These are phyloP conservation scores for Ustilago trichophora DNA, from an alignment of 1,284 basidiomycete genomes.

Conservation along the genomic window DNA sequence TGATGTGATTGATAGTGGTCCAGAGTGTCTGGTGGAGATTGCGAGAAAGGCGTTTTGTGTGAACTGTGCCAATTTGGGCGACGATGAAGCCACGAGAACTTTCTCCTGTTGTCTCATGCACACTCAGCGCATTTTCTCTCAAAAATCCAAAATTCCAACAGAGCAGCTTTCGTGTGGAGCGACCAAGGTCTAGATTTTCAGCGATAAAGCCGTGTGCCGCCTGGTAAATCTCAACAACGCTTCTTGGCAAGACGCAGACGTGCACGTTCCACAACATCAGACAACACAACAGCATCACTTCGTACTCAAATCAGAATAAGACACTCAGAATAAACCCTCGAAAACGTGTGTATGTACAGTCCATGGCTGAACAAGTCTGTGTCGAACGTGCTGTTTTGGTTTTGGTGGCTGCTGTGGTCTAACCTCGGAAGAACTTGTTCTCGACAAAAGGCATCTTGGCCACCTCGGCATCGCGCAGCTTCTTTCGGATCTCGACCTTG, in stretches of 20 bases:
- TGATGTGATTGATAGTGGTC: neutral
- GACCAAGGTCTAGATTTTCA: too few relatives aligned
- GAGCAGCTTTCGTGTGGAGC: too few relatives aligned
- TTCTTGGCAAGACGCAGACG: too few relatives aligned
- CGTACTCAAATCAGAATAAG: too few relatives aligned
- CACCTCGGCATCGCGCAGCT: slow-evolving; percentile 75
- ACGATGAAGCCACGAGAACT: slow-evolving; percentile 1
- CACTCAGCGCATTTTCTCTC: neutral
- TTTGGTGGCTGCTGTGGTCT: neutral
- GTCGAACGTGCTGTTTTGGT: too few relatives aligned
- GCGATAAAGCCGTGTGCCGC: too few relatives aligned
- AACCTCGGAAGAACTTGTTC: slow-evolving; percentile 65
- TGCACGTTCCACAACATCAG: too few relatives aligned
- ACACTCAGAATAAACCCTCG: neutral
- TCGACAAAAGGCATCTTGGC: slow-evolving; percentile 82
- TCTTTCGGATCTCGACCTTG: slow-evolving; percentile 80
- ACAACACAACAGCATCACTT: too few relatives aligned
- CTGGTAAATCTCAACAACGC: too few relatives aligned
- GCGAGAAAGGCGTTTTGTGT: neutral
- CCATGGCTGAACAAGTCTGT: slow-evolving; percentile 9
- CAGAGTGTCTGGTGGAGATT: neutral
- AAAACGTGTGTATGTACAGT: neutral
- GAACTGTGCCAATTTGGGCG: too few relatives aligned
- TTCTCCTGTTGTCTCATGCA: neutral
- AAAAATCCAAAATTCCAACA: neutral